Conservation (phyloP, 495 filamentous ascomycete species). For the Daldinia grandis region DNA sequence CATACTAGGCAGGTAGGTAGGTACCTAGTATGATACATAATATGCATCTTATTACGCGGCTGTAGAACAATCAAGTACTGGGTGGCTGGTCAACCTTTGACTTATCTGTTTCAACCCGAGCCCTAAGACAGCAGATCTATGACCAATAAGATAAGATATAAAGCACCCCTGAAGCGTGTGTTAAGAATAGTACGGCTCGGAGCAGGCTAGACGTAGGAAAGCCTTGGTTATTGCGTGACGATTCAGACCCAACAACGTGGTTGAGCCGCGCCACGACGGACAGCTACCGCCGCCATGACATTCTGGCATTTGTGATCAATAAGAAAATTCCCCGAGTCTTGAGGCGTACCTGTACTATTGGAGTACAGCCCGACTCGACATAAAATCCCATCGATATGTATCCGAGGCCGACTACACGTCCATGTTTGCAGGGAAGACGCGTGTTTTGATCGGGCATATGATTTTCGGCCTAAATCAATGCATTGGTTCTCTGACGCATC, state of each 20-base stretch:
- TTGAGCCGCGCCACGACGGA: slow-evolving; percentile 43
- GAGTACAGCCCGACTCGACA: slow-evolving; percentile 32
- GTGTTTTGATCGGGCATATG: slow-evolving; percentile 25
- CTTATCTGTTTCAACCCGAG: slow-evolving; percentile 29
- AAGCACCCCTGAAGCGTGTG: slow-evolving; percentile 5
- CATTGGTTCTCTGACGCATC: slow-evolving; percentile 28
- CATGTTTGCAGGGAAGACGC: slow-evolving; percentile 15
- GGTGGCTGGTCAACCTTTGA: slow-evolving; percentile 24
- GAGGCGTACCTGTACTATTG: slow-evolving; percentile 36
- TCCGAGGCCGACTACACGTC: slow-evolving; percentile 29
- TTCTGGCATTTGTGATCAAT: slow-evolving; percentile 34
- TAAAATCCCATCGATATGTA: slow-evolving; percentile 21
- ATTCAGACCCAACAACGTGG: slow-evolving; percentile 44
- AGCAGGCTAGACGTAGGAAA: slow-evolving; percentile 7
- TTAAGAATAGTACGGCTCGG: slow-evolving; percentile 20
- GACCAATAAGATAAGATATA: slow-evolving; percentile 11
- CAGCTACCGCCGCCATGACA: slow-evolving; percentile 31
- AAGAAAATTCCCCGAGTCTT: slow-evolving; percentile 37
- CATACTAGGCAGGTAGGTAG: neutral
- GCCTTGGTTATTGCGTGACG: slow-evolving; percentile 34
- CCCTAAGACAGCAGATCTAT: slow-evolving; percentile 9
- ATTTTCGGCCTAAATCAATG: slow-evolving; percentile 33
- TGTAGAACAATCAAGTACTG: slow-evolving; percentile 33
- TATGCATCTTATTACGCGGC: slow-evolving; percentile 38
- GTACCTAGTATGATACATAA: neutral